Evolutionary conservation across 768 basidiomycete species (phyloP).

Genomic region (Dacryopinax spathularia): DNA sequence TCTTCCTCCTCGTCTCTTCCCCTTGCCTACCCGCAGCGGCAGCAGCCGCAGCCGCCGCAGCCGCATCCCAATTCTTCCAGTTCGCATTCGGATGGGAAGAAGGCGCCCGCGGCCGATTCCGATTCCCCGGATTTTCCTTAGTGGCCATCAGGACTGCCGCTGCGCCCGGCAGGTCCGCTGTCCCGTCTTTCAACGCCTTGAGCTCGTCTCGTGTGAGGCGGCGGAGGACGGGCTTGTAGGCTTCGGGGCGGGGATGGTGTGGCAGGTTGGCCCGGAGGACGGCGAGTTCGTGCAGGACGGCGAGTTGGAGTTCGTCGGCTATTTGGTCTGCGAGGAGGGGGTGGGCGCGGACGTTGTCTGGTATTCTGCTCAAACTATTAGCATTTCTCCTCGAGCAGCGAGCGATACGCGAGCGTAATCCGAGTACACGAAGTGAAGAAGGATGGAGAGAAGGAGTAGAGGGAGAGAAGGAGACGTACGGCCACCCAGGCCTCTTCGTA

Average conservation of each 20-base stretch:
- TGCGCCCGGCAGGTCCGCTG: constrained; percentile 38
- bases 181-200: constrained; percentile 32
- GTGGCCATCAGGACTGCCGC: constrained; percentile 40
- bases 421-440: background rate
- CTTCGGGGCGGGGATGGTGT: constrained; percentile 16
- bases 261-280: constrained; percentile 38
- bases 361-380: constrained; percentile 17
- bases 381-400: background rate
- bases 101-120: background rate
- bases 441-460: constrained; percentile 7
- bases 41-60: too few species aligned
- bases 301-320: constrained; percentile 50
- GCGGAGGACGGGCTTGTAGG: constrained; percentile 32
- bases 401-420: background rate
- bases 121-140: background rate
- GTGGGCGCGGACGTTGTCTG: constrained; percentile 25
- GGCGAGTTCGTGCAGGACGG: constrained; percentile 62
- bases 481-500: constrained; percentile 4
- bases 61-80: background rate
- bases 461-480: background rate
- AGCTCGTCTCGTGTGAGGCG: constrained; percentile 53
- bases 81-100: background rate
- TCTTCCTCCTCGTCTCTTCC: background rate
- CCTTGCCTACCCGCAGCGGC: too few species aligned
- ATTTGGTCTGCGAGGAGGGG: constrained; percentile 41